A percentile compares a stretch with the other conserved stretches of the same genome.
phyloP scores from a whole-genome alignment of 257 asterid species.

The Thymus mandschuricus region DNA sequence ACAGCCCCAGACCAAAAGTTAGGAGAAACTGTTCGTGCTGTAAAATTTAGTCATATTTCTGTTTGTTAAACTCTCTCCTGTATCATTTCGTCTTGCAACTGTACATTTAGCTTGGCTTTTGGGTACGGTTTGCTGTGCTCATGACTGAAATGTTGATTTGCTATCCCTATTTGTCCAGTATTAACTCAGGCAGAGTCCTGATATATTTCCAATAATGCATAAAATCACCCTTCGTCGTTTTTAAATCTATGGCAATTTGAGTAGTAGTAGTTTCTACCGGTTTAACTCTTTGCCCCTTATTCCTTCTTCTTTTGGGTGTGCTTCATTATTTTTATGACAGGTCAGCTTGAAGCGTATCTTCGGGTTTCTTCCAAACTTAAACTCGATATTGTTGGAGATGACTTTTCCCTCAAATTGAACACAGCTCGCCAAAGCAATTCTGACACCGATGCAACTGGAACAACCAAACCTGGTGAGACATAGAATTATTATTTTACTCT shows the following conservation, averaged over 20 bases:
- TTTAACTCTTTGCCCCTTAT: constrained; percentile 7
- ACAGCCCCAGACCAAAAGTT: not conserved
- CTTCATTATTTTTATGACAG: constrained; percentile 44
- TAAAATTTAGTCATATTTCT: not conserved
- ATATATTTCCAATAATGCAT: constrained; percentile 6
- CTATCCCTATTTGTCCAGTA: not conserved
- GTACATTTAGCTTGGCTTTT: not conserved
- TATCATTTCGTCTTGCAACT: not conserved
- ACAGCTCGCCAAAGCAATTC: constrained; percentile 53
- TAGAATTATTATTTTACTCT: constrained; percentile 18
- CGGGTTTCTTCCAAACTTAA: constrained; percentile 83
- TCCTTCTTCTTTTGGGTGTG: constrained; percentile 19
- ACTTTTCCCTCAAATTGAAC: constrained; percentile 55
- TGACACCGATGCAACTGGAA: constrained; percentile 61
- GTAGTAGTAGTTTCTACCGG: constrained; percentile 11
- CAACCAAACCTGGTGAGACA: constrained; percentile 63
- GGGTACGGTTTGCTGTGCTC: not conserved
- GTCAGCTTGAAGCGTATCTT: constrained; percentile 71
- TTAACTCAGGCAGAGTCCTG: constrained; percentile 5
- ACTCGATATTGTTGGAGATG: constrained; percentile 69
- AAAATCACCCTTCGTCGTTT: constrained; percentile 12
- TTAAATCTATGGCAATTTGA: constrained; percentile 9
- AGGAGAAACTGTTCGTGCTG: not conserved
- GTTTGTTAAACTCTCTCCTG: not conserved
- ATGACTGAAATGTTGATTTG: not conserved